A percentile compares a stretch with the other conserved stretches of the same genome.
phyloP scores from a whole-genome alignment of 768 basidiomycete species.

The Mycena rebaudengoi region DNA sequence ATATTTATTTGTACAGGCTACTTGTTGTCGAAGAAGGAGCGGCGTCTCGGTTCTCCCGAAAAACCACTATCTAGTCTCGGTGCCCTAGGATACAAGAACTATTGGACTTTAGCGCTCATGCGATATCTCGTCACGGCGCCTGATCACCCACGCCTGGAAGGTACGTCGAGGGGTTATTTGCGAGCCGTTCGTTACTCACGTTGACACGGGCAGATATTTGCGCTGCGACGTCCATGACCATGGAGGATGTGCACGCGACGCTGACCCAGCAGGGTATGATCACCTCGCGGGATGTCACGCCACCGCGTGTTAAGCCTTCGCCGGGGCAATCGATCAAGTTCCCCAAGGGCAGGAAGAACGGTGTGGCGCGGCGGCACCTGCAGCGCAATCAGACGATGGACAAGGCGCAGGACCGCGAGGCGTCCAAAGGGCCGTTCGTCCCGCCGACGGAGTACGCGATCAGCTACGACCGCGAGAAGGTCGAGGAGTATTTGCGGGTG shows the following conservation, averaged over 20 bases:
- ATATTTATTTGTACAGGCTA: constrained; percentile 70
- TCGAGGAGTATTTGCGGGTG: constrained; percentile 68
- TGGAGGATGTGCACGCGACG: constrained; percentile 85
- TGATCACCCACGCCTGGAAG: constrained; percentile 75
- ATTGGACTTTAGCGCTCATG: constrained; percentile 93
- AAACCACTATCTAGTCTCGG: constrained; percentile 95
- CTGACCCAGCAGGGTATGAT: constrained; percentile 83
- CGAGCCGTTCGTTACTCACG: constrained; percentile 20
- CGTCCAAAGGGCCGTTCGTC: constrained; percentile 61
- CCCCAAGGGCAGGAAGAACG: constrained; percentile 72
- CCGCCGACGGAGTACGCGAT: constrained; percentile 79
- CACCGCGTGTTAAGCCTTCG: constrained; percentile 65
- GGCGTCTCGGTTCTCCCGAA: constrained; percentile 90
- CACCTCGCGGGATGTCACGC: constrained; percentile 55
- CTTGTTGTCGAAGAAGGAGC: constrained; percentile 94
- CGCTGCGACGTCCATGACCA: constrained; percentile 86
- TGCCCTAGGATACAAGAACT: constrained; percentile 92
- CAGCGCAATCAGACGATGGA: constrained; percentile 66
- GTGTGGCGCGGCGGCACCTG: constrained; percentile 69
- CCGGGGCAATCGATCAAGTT: constrained; percentile 85
- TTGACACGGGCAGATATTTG: constrained; percentile 70
- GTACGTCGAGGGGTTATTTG: constrained; percentile 49
- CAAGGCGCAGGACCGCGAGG: constrained; percentile 45
- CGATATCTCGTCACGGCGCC: constrained; percentile 71
- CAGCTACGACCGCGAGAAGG: constrained; percentile 72